Evolutionary conservation across 73 alveolate genomes (phyloP), one percentile per base, ranked within the genome.

Genomic region (Paramecium sonneborni): DNA sequence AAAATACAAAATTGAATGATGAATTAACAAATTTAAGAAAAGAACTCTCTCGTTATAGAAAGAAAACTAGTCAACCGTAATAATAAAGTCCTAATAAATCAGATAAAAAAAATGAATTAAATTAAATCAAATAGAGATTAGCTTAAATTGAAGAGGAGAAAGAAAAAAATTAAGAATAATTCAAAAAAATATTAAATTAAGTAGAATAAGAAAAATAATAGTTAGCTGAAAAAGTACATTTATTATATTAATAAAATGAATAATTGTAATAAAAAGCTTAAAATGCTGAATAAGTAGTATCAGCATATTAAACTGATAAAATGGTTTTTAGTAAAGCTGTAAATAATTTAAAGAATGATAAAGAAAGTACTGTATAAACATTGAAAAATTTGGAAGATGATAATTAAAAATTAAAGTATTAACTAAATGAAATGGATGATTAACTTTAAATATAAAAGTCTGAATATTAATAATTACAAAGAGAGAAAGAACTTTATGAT

Each of bases 251-350:
- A 23, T n/a, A 43, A 70, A 88, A 88, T 72, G 74, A 88, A 38
- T 37, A 70, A 38, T 26, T 88, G 8, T 56, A 44, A 72, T 46
- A 18, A 14, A 56, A 88, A 10, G 94, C 94, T 11, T 24, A 43
- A 26, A 70, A 72, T 37, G 94, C 94, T 7, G 94, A 88, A 43
- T 68, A 88, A 70, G 94, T 70, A 5, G 70, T 88, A 21, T 44
- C 68, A 69, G 94, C 94, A 8, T 88, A 88, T 70, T 32, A 88
- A 55, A 69, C 91, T 12, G 94, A 88, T 72, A 88, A 88, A 21
- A 69, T 62, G 70, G 91, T 70, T 6, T 88, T 88, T 43, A 69
- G 85, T 8, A 44, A 70, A 18, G 76, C 94, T 38, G 91, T 88
- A n/a, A 62, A 67, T 76, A 70, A 72, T 69, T 57, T 88, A 9